Evolutionary conservation across 2,329 filamentous ascomycete species (phyloP), one percentile per base, ranked within the genome.

Genomic region (Aspergillus ustus): DNA sequence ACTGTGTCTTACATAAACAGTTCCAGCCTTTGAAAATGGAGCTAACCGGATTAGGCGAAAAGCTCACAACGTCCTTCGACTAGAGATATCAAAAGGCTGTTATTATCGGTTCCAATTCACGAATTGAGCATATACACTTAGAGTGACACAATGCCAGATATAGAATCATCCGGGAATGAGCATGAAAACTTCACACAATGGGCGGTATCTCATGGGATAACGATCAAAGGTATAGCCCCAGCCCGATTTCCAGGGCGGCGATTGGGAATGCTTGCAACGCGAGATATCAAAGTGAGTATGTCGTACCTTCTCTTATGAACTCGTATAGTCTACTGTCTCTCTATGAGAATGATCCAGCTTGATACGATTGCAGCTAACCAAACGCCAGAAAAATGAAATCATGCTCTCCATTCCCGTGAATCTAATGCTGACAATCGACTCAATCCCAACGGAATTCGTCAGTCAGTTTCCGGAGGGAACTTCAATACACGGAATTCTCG

Each of bases 191-290:
- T 94, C 59, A 80, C 88, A 7, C 69, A 81, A 62, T 96, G 92
- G 90, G 89, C 89, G 1, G 73, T 80, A 48, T 75, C 77, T 3
- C 82, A 86, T 55, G 90, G 90, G 8, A 84, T 95, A 31, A 77
- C 83, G 51, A 84, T 93, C 67, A 82, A 89, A 66, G 88, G 87
- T 40, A 85, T 95, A 48, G 80, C 80, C 1, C 87, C 91, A 2
- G 82, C 86, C 44, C 80, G 79, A 52, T 86, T 96, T n/a, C 85
- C 88, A 1, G 89, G 87, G 2, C 84, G 90, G 60, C 92, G 92
- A 46, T 84, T 94, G 60, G 92, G 93, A 44, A 87, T 96, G 52
- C 82, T 93, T 29, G 89, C 91, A 7, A 87, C 86, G 15, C 83
- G 84, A 44, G 78, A 83, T 6, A 82, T 94, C 62, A 78, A 89